A percentile compares a stretch with the other conserved stretches of the same genome.
Evolutionary conservation across 441 rosid species (phyloP).

Genomic region (Gossypium gossypioides): DNA sequence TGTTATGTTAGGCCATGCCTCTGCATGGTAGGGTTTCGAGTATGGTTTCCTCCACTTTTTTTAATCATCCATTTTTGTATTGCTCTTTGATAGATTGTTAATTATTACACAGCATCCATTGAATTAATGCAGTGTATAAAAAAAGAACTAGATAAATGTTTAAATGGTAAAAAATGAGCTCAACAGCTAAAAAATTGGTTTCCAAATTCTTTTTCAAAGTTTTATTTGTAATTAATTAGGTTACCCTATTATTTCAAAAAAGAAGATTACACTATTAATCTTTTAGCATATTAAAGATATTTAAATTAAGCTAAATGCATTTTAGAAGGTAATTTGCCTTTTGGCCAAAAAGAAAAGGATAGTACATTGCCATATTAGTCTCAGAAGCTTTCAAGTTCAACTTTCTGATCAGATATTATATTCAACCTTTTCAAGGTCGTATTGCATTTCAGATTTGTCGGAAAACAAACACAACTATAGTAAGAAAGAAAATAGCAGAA

Average conservation of each 20-base stretch:
- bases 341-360: neutral
- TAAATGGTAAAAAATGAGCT: neutral
- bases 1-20: neutral
- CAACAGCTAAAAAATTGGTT: neutral
- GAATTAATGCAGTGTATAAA: neutral
- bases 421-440: neutral
- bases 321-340: neutral
- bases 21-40: neutral
- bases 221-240: neutral
- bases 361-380: neutral
- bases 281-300: neutral
- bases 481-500: neutral
- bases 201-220: neutral
- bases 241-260: neutral
- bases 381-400: neutral
- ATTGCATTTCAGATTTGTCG: neutral
- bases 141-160: too few relatives aligned
- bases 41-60: neutral
- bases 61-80: neutral
- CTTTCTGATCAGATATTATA: neutral
- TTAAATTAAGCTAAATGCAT: neutral
- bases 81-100: neutral
- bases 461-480: neutral
- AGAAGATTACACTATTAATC: neutral
- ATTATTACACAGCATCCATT: neutral